Percentiles rank a stretch among this genome's conserved stretches.
Evolutionary conservation across 2,329 filamentous ascomycete species (phyloP).

Genomic region (Chaetomiaceae sp.): DNA sequence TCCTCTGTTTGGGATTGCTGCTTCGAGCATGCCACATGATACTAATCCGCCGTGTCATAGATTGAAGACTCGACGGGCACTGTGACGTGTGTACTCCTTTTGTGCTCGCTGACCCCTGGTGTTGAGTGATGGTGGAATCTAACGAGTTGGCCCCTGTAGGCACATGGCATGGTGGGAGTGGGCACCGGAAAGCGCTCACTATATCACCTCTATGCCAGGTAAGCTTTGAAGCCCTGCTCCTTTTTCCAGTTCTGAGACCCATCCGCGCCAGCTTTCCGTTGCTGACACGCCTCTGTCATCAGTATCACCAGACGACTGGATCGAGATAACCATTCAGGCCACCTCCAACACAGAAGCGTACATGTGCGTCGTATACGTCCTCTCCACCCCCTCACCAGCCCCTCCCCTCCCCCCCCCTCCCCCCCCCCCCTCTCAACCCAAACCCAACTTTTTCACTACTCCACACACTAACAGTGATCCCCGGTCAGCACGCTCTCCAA

Average conservation of each 20-base stretch:
- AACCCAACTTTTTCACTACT: neutral
- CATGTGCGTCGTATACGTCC: too few relatives aligned
- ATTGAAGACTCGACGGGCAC: conserved; percentile 20
- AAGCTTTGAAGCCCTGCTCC: neutral
- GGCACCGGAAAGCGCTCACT: conserved; percentile 16
- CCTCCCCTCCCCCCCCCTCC: neutral
- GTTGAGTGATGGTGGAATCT: neutral
- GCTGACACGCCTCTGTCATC: too few relatives aligned
- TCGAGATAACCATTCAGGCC: conserved; percentile 23
- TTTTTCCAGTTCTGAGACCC: too few relatives aligned
- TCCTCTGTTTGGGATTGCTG: too few relatives aligned
- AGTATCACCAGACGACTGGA: conserved; percentile 23
- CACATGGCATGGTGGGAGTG: conserved; percentile 24
- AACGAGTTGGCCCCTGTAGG: neutral
- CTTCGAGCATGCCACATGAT: neutral
- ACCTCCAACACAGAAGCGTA: conserved; percentile 17
- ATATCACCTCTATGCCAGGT: conserved; percentile 19
- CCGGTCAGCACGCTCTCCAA: conserved; percentile 19
- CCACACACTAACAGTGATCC: neutral
- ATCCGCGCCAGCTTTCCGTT: too few relatives aligned
- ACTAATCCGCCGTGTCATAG: neutral
- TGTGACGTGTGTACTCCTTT: conserved; percentile 10
- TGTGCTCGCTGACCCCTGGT: neutral
- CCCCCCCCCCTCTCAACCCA: neutral
- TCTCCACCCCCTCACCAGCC: too few relatives aligned